These are phyloP conservation scores for Cardiospermum halicacabum DNA, from an alignment of 345 rosid genomes.

Conservation along the genomic window DNA sequence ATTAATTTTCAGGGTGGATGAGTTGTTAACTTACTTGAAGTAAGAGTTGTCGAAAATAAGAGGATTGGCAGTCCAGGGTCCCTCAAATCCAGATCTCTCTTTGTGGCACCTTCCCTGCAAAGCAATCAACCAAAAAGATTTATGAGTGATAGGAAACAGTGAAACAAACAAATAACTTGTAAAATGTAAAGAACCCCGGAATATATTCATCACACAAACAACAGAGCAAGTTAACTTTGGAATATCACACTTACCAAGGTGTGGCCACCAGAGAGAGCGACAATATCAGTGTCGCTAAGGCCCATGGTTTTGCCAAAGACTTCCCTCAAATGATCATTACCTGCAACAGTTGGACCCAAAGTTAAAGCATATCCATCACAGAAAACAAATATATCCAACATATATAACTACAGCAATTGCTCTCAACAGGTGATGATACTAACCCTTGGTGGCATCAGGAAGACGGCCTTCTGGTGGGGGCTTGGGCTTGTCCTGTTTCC, in stretches of 20 bases:
- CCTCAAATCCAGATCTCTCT: constrained; percentile 98
- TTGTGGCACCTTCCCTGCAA: constrained; percentile 88
- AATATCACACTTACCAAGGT: constrained; percentile 61
- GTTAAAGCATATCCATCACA: neutral
- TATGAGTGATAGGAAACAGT: neutral
- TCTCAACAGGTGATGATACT: constrained; percentile 5
- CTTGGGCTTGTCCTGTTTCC: constrained; percentile 70
- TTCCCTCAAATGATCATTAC: constrained; percentile 73
- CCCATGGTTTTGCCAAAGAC: constrained; percentile 77
- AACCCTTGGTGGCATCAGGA: constrained; percentile 90
- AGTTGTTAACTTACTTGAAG: constrained; percentile 56
- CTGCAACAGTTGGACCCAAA: constrained; percentile 22
- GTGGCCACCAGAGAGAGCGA: constrained; percentile 92
- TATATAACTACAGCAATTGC: neutral
- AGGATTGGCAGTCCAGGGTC: constrained; percentile 88
- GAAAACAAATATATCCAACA: neutral
- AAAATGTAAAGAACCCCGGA: neutral
- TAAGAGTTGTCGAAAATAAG: constrained; percentile 88
- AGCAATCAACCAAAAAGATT: neutral
- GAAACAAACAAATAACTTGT: neutral
- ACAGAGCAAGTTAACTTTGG: neutral
- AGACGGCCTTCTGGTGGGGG: constrained; percentile 99
- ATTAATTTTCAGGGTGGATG: neutral
- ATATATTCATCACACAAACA: neutral
- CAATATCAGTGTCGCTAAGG: constrained; percentile 84